Evolutionary conservation across 2,329 filamentous ascomycete species (phyloP).

Genomic region (Aaosphaeria pasadenensis): DNA sequence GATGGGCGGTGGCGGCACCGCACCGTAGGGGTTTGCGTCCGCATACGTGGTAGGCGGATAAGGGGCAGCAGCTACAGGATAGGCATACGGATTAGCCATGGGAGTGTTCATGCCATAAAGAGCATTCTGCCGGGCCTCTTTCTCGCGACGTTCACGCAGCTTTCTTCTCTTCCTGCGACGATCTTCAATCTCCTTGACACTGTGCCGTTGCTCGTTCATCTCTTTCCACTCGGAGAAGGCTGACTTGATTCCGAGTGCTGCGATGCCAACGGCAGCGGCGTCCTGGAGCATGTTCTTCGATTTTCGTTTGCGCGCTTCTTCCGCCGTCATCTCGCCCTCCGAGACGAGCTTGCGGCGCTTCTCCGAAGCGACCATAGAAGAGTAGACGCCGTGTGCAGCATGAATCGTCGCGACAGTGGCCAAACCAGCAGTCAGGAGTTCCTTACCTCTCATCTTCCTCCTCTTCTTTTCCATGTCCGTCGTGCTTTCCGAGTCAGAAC

Average conservation of each 20-base stretch:
- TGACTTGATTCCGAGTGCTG: slow-evolving; percentile 65
- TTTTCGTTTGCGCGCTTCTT: slow-evolving; percentile 62
- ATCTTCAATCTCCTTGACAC: slow-evolving; percentile 53
- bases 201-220: slow-evolving; percentile 59
- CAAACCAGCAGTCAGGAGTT: slow-evolving; percentile 63
- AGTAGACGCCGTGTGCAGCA: slow-evolving; percentile 63
- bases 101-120: slow-evolving; percentile 29
- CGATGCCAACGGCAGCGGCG: slow-evolving; percentile 64
- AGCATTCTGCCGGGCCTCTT: slow-evolving; percentile 44
- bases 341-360: slow-evolving; percentile 58
- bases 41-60: slow-evolving; percentile 40
- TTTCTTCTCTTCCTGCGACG: slow-evolving; percentile 47
- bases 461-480: slow-evolving; percentile 61
- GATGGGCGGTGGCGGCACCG: slow-evolving; percentile 40
- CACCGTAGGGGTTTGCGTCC: slow-evolving; percentile 46
- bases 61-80: slow-evolving; percentile 30
- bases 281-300: slow-evolving; percentile 64
- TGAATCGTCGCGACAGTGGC: slow-evolving; percentile 68
- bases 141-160: slow-evolving; percentile 40
- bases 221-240: slow-evolving; percentile 67
- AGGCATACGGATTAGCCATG: slow-evolving; percentile 36
- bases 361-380: slow-evolving; percentile 62
- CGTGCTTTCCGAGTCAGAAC: slow-evolving; percentile 49
- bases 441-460: slow-evolving; percentile 65
- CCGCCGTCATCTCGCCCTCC: slow-evolving; percentile 60